A percentile compares a stretch with the other conserved stretches of the same genome.
Evolutionary conservation across 345 rosid species (phyloP).

Genomic region (Eucalyptus rudis): DNA sequence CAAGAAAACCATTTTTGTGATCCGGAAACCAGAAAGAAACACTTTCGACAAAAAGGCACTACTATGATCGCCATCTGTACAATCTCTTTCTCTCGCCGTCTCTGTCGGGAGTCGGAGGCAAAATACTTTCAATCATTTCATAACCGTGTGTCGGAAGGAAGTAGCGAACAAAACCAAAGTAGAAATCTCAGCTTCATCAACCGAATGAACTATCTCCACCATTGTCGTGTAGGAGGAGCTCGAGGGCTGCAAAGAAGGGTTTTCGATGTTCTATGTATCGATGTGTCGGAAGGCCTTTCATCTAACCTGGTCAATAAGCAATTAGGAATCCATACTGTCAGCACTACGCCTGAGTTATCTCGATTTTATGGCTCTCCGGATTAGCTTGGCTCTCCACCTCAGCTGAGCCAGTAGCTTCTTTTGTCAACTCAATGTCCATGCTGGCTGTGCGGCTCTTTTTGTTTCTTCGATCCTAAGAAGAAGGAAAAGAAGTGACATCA

Average conservation of each 20-base stretch:
- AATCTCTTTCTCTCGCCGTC: background rate
- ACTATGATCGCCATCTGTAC: background rate
- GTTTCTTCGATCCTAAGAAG: conserved; percentile 58
- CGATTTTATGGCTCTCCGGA: conserved; percentile 10
- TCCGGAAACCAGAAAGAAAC: background rate
- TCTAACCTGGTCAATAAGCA: background rate
- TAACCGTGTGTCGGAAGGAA: background rate
- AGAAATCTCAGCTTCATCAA: background rate
- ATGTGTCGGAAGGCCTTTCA: background rate
- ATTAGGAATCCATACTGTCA: background rate
- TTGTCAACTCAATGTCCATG: conserved; percentile 63
- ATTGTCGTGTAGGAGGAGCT: background rate
- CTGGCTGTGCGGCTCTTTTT: conserved; percentile 57
- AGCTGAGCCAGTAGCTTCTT: conserved; percentile 21
- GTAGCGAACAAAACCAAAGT: background rate
- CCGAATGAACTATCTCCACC: background rate
- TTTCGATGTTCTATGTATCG: background rate
- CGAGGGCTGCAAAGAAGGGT: background rate
- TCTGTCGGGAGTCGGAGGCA: background rate
- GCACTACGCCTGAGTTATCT: conserved; percentile 19
- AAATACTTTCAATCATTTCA: background rate
- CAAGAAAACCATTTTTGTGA: background rate
- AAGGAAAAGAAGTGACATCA: background rate
- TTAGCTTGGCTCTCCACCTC: conserved; percentile 22
- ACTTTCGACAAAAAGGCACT: background rate